phyloP scores from a whole-genome alignment of 768 basidiomycete species.

The Suillus fuscotomentosus region DNA sequence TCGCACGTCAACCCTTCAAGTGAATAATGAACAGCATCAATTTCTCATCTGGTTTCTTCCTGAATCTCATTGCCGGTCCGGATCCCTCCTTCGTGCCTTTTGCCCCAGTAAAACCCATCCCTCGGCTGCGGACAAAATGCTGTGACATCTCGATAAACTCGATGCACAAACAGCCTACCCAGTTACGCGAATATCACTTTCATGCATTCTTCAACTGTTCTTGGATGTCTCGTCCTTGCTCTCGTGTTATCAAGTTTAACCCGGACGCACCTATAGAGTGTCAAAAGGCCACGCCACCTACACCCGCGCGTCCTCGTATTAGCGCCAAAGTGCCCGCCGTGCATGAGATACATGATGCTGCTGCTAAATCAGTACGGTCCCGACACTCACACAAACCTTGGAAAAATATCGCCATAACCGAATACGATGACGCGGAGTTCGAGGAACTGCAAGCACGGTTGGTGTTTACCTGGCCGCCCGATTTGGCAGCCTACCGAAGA shows the following conservation, averaged over 20 bases:
- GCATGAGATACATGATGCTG: not conserved
- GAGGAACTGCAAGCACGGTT: not conserved
- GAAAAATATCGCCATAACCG: constrained; percentile 29
- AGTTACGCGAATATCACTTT: constrained; percentile 45
- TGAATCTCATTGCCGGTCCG: not conserved
- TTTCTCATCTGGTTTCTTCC: not conserved
- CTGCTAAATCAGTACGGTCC: not conserved
- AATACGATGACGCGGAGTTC: constrained; percentile 24
- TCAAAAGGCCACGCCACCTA: not conserved
- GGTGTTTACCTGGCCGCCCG: constrained; percentile 27
- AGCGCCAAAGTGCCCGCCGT: not conserved
- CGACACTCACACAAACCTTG: constrained; percentile 20
- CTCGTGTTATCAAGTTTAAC: constrained; percentile 21
- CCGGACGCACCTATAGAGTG: constrained; percentile 17
- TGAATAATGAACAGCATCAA: not conserved
- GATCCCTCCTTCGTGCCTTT: not conserved
- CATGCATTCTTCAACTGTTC: constrained; percentile 42
- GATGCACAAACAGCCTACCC: not conserved
- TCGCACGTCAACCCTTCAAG: not conserved
- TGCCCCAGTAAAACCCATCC: not conserved
- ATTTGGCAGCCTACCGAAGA: not conserved
- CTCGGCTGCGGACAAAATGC: not conserved
- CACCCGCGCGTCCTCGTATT: not conserved
- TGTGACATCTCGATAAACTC: not conserved
- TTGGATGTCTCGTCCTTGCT: constrained; percentile 31